These are phyloP conservation scores for Dothidotthia symphoricarpi DNA, from an alignment of 2,329 filamentous ascomycete species.

Conservation along the genomic window DNA sequence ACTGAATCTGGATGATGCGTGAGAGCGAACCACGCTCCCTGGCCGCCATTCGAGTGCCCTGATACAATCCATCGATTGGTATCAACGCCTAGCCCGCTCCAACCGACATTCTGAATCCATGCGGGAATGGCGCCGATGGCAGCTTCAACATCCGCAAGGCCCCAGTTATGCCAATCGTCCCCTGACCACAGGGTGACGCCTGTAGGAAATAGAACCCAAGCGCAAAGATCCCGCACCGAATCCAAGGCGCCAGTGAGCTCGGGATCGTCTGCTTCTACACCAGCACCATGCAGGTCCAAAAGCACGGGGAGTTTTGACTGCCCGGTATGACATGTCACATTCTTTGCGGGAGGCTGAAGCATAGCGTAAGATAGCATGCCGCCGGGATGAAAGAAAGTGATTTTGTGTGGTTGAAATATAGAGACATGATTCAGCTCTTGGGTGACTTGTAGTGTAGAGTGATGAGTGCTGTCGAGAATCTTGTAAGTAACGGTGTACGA, in stretches of 20 bases:
- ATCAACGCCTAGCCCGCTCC: conserved; percentile 51
- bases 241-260: conserved; percentile 51
- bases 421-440: conserved; percentile 26
- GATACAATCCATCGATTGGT: conserved; percentile 52
- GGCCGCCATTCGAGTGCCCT: conserved; percentile 62
- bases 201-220: conserved; percentile 57
- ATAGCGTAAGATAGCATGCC: conserved; percentile 58
- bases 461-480: conserved; percentile 6
- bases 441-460: conserved; percentile 21
- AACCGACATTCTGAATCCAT: conserved; percentile 52
- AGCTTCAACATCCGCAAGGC: conserved; percentile 56
- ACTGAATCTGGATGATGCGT: conserved; percentile 58
- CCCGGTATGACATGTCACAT: conserved; percentile 30
- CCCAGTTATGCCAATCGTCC: conserved; percentile 63
- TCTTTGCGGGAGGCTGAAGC: conserved; percentile 52
- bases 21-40: conserved; percentile 58
- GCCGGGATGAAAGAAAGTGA: conserved; percentile 56
- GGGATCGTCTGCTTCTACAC: conserved; percentile 53
- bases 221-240: conserved; percentile 51
- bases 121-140: conserved; percentile 49
- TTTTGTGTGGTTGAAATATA: conserved; percentile 50
- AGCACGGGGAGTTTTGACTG: conserved; percentile 47
- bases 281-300: conserved; percentile 57
- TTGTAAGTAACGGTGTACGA: conserved; percentile 30
- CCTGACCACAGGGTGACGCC: conserved; percentile 60